Percentiles rank a stretch among this genome's conserved stretches.
Conservation (phyloP, 2,329 filamentous ascomycete species). For the Aureobasidium sp. region DNA sequence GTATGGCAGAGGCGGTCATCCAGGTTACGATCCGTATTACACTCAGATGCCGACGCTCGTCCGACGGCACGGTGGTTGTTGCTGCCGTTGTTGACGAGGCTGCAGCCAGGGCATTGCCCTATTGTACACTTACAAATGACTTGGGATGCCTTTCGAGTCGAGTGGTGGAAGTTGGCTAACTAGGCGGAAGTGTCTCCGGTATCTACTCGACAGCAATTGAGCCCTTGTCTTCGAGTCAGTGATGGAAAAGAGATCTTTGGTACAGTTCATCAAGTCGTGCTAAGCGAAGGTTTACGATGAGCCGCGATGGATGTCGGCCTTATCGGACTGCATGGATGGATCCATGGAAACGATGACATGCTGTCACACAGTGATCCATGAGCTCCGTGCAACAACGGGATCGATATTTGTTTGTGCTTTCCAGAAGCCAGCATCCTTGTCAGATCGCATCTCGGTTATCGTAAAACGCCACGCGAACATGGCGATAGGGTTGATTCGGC, state of each 20-base stretch:
- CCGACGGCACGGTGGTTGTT: background rate
- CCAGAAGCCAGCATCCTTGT: background rate
- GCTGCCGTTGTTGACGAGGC: background rate
- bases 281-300: background rate
- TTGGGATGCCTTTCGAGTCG: background rate
- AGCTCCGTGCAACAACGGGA: background rate
- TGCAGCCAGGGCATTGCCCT: background rate
- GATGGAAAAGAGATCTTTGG: background rate
- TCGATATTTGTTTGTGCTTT: background rate
- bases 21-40: background rate
- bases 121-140: background rate
- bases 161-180: background rate
- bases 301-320: background rate
- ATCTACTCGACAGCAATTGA: background rate
- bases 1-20: constrained; percentile 2
- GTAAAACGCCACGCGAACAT: background rate
- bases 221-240: background rate
- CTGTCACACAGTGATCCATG: background rate
- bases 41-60: background rate
- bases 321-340: background rate
- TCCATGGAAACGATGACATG: background rate
- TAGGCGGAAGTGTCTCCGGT: background rate
- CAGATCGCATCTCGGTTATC: constrained; percentile 2
- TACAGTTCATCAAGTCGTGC: background rate
- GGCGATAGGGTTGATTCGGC: background rate